Evolutionary conservation across 305 asterid species (phyloP).

Genomic region (Salvia sclarea): DNA sequence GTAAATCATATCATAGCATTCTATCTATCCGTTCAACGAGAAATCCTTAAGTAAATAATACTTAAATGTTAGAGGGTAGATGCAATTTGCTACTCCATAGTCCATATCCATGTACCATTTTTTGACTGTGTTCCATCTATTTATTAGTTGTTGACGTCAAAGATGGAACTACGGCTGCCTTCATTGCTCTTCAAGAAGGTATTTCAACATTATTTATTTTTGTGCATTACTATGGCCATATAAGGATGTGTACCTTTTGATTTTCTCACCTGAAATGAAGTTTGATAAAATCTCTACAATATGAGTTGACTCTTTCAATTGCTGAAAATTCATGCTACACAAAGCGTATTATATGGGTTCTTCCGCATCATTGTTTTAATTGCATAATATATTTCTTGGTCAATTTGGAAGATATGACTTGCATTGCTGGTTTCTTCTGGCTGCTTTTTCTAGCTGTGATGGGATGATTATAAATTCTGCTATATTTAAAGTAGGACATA

Average conservation of each 20-base stretch:
- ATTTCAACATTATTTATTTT: constrained; percentile 15
- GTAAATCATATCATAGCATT: neutral
- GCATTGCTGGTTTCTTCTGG: constrained; percentile 14
- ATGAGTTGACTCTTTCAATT: neutral
- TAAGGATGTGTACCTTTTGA: neutral
- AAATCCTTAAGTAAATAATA: neutral
- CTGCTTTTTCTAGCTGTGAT: constrained; percentile 7
- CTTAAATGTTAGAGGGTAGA: neutral
- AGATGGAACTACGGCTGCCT: constrained; percentile 63
- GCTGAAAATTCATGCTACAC: neutral
- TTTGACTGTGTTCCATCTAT: constrained; percentile 24
- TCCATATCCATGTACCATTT: neutral
- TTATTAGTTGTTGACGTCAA: constrained; percentile 53
- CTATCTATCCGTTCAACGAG: neutral
- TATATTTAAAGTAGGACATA: constrained; percentile 17
- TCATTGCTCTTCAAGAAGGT: constrained; percentile 70
- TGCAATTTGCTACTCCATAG: neutral
- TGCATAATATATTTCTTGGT: constrained; percentile 3
- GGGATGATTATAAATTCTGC: neutral
- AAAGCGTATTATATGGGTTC: constrained; percentile 11
- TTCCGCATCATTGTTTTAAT: constrained; percentile 7
- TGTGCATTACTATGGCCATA: neutral
- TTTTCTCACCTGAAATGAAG: neutral
- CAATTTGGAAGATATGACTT: neutral
- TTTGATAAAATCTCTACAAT: neutral